Evolutionary conservation across 73 alveolate genomes (phyloP).

Genomic region (Symbiodinium natans): DNA sequence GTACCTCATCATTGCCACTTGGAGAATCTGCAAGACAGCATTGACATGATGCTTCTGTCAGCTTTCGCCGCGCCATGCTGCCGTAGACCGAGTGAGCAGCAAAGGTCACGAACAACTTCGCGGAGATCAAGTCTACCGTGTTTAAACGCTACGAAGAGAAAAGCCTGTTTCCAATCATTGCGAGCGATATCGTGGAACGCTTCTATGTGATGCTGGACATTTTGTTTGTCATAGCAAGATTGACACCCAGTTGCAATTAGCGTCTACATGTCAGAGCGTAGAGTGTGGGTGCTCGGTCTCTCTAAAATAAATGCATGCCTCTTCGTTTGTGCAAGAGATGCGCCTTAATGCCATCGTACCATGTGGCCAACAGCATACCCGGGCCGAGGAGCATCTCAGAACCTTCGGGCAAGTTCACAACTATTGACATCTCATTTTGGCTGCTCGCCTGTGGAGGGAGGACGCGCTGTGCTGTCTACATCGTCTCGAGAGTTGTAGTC

Average conservation of each 20-base stretch:
- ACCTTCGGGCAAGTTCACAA: constrained; percentile 59
- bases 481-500: not conserved
- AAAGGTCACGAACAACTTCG: constrained; percentile 73
- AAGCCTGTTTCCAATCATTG: constrained; percentile 41
- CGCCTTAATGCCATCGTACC: not conserved
- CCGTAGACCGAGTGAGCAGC: not conserved
- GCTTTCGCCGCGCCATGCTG: not conserved
- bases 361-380: not conserved
- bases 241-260: not conserved
- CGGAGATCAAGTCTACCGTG: constrained; percentile 79
- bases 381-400: constrained; percentile 50
- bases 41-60: too few species aligned
- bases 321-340: not conserved
- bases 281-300: too few species aligned
- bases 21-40: not conserved
- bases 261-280: too few species aligned
- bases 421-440: constrained; percentile 58
- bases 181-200: constrained; percentile 77
- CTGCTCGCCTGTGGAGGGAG: not conserved
- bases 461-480: not conserved
- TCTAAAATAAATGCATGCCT: too few species aligned
- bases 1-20: constrained; percentile 44
- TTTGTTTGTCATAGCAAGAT: not conserved
- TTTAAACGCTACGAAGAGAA: constrained; percentile 67
- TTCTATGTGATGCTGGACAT: constrained; percentile 48